Base-by-base conservation (phyloP, 2,329 filamentous ascomycete species). In the Colletotrichum gigasporum region DNA sequence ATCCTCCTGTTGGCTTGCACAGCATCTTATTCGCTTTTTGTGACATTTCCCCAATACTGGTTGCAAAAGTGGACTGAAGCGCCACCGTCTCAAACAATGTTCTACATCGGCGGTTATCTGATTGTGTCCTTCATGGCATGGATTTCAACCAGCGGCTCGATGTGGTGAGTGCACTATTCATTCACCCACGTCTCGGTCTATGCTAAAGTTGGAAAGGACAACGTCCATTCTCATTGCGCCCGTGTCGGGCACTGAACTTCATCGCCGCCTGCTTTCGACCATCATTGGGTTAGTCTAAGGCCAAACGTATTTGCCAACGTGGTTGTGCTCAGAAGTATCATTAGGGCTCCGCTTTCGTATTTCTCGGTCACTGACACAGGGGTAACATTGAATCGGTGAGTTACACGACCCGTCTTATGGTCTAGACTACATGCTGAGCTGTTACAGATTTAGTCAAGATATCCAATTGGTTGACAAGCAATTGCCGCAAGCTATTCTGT, bases 371-470 rank as follows among this genome's bases (percentile, higher is more conserved):
- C 67, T 5, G 69, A 72, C 37, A 63, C 48, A 4, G 70, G 70
- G 11, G 58, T 57, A 0, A 65, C 67, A 4, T 34, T 67, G 6
- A 69, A 68, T 47, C 65, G 71, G 35, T 59, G 1, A 2, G 59
- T 39, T 7, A n/a, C 14, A 12, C 9, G 7, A 16, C 2, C 11
- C 11, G 3, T 12, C 3, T 20, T 8, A 4, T 14, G 6, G 28
- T 12, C 3, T 3, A 4, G n/a, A 7, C 1, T 2, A 14, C 3
- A n/a, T 28, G 37, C 30, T 60, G 24, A 63, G 2, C 11, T 10
- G 3, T 44, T 5, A 4, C 12, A 59, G 60, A 3, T 74, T 74
- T 50, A 72, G 71, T n/a, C 71, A 72, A 44, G 72, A 74, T 35
- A 68, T 70, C 2, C 67, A 68, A 11, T 34, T 73, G 7, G 59